Base-by-base conservation (phyloP, 169 alveolate genomes). In the Plasmodium malariae region DNA sequence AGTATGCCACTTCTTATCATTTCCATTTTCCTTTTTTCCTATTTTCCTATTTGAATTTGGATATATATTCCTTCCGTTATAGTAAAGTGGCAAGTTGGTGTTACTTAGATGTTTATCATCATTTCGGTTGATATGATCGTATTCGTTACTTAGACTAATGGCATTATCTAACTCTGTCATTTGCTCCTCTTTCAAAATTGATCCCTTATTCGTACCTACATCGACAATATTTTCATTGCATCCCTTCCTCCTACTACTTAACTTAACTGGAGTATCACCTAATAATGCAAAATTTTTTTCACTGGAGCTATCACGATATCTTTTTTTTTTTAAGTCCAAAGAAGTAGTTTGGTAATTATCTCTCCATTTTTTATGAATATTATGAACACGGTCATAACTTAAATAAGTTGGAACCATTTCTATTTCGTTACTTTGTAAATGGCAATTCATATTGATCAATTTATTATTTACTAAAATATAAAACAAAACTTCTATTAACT, bases 401-500 rank as follows among this genome's bases (percentile, higher is more conserved):
- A 83, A 83, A 19, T 11, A 55, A n/a, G 24, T 69, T 34, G 12
- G 70, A 6, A 37, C n/a, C 1, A 0, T n/a, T n/a, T 24, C 34
- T 17, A 40, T 43, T 3, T 83, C 62, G 45, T 59, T 34, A 28
- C 19, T 68, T 45, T 37, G 43, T 1, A 32, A 34, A 14, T 34
- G 28, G 32, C 34, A 83, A 21, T 40, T 36, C 34, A 24, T 49
- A 68, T 68, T 68, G 3, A 36, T 24, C n/a, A 55, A 12, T 62
- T 30, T 83, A 68, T 59, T 57, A 67, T 72, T 55, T 55, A 59
- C 60, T 67, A 83, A 57, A 12, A 68, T 51, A 28, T 40, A 69
- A 68, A 83, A 83, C 30, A 83, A 26, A 54, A 83, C 54, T 26
- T 83, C 91, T 14, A 83, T 83, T 43, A 83, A 19, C 1, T 67